Evolutionary conservation across 140 eudicot genomes (phyloP), one percentile per base, ranked within the genome.

Genomic region (Ambrosia hybrid): DNA sequence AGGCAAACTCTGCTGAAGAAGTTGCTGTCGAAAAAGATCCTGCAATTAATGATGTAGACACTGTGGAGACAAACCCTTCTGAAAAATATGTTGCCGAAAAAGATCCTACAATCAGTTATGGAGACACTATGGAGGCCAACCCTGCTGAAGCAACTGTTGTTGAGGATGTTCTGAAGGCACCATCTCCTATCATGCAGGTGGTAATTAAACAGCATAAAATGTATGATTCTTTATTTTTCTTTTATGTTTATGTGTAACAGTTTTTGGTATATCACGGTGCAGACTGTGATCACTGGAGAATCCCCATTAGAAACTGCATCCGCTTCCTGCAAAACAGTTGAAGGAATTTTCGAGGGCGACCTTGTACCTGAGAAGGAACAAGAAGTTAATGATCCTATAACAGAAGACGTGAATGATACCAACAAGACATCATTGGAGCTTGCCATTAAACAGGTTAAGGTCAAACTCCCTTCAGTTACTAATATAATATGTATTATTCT

Each of bases 381-480:
- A 58, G 73, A 14, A 69, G 69, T 43, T 62, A 39, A 41, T 21
- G 75, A 74, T 37, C 51, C 59, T 13, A 49, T 60, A 56, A 52
- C 13, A 45, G 71, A 74, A 39, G 65, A 65, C 9, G 26, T 45
- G 62, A 63, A 16, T 70, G 80, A 63, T 56, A 45, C 58, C 62
- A 72, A 49, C 58, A 70, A 26, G 52, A 34, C 72, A 68, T 69
- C 73, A 62, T 52, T 68, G 41, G 84, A 75, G 65, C 84, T 48
- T 80, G 52, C 73, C 13, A 2, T 55, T 55, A 48, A 48, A 16
- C 84, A 80, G 84, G 84, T 80, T 30, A 71, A 68, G 5, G 16
- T 80, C 77, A 9, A 56, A 68, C 43, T 30, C 59, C 53, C 48
- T 61, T 74, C n/a, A 52, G 57, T 63, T 46, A 46, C 6, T 39